A percentile compares a stretch with the other conserved stretches of the same genome.
phyloP scores from a whole-genome alignment of 805 yeast species.

The Suhomyces sp. region DNA sequence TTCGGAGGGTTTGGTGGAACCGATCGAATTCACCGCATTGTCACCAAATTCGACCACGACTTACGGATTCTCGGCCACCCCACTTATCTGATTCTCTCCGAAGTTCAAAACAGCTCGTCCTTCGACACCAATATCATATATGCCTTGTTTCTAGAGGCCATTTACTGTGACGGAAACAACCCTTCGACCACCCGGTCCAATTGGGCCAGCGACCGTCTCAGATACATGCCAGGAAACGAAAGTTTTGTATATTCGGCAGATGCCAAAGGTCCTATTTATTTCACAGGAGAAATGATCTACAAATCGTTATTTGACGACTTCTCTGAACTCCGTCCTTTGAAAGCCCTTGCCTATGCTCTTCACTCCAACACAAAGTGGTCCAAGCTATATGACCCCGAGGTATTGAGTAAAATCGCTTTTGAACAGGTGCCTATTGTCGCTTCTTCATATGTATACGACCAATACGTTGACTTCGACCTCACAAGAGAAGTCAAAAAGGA shows the following conservation, averaged over 20 bases:
- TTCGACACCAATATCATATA: slow-evolving; percentile 57
- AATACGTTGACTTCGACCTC: slow-evolving; percentile 49
- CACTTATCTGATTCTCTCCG: slow-evolving; percentile 33
- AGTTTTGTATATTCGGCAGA: slow-evolving; percentile 19
- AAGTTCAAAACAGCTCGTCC: slow-evolving; percentile 31
- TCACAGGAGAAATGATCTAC: slow-evolving; percentile 58
- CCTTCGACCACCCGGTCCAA: slow-evolving; percentile 19
- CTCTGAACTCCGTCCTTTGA: slow-evolving; percentile 38
- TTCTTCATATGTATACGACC: slow-evolving; percentile 48
- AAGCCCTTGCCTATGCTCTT: slow-evolving; percentile 38
- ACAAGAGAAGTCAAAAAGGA: slow-evolving; percentile 34
- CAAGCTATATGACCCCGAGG: slow-evolving; percentile 31
- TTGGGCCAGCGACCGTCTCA: slow-evolving; percentile 50
- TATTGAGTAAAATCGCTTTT: slow-evolving; percentile 27
- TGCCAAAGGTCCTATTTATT: slow-evolving; percentile 26
- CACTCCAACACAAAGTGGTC: slow-evolving; percentile 37
- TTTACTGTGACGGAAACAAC: slow-evolving; percentile 46
- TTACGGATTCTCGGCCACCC: slow-evolving; percentile 33
- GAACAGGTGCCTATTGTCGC: slow-evolving; percentile 47
- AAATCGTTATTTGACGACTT: slow-evolving; percentile 51
- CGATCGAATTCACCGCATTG: slow-evolving; percentile 44
- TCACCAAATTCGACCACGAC: slow-evolving; percentile 41
- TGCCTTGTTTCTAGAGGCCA: slow-evolving; percentile 57
- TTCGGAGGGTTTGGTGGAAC: slow-evolving; percentile 55
- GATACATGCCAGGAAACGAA: slow-evolving; percentile 23